Evolutionary conservation across 805 yeast species (phyloP).

Genomic region (Candida glaebosa): DNA sequence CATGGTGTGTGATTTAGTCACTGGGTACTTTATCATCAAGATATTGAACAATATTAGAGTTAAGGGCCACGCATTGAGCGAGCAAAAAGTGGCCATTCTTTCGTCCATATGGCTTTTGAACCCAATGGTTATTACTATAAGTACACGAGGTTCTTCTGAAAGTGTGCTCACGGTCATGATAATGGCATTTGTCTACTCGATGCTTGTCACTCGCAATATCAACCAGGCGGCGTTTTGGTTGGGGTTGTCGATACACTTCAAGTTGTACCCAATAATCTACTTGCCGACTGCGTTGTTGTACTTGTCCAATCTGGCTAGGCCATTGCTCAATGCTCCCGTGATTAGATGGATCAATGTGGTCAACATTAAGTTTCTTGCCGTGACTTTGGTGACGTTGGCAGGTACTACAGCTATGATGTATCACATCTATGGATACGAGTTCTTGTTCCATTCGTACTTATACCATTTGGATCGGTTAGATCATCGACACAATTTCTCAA

Average conservation of each 20-base stretch:
- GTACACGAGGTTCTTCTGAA: slow-evolving; percentile 92
- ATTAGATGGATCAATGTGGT: slow-evolving; percentile 36
- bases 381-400: slow-evolving; percentile 38
- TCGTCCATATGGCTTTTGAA: slow-evolving; percentile 80
- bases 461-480: slow-evolving; percentile 83
- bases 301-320: slow-evolving; percentile 23
- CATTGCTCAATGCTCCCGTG: slow-evolving; percentile 24
- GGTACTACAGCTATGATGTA: slow-evolving; percentile 60
- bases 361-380: slow-evolving; percentile 24
- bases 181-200: slow-evolving; percentile 50
- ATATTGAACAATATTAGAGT: slow-evolving; percentile 32
- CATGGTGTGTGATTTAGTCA: slow-evolving; percentile 70
- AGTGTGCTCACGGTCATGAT: slow-evolving; percentile 80
- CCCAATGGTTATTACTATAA: slow-evolving; percentile 92
- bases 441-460: slow-evolving; percentile 70
- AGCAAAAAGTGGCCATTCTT: slow-evolving; percentile 35
- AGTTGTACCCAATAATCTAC: slow-evolving; percentile 88
- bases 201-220: slow-evolving; percentile 29
- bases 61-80: slow-evolving; percentile 9
- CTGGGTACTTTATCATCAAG: slow-evolving; percentile 57
- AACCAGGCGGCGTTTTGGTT: slow-evolving; percentile 42
- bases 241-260: slow-evolving; percentile 86
- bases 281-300: slow-evolving; percentile 64
- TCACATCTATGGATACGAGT: slow-evolving; percentile 66
- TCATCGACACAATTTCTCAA: slow-evolving; percentile 92